A percentile compares a stretch with the other conserved stretches of the same genome.
These are phyloP conservation scores for Triangularia setosa DNA, from an alignment of 2,329 filamentous ascomycete genomes.

Conservation along the genomic window DNA sequence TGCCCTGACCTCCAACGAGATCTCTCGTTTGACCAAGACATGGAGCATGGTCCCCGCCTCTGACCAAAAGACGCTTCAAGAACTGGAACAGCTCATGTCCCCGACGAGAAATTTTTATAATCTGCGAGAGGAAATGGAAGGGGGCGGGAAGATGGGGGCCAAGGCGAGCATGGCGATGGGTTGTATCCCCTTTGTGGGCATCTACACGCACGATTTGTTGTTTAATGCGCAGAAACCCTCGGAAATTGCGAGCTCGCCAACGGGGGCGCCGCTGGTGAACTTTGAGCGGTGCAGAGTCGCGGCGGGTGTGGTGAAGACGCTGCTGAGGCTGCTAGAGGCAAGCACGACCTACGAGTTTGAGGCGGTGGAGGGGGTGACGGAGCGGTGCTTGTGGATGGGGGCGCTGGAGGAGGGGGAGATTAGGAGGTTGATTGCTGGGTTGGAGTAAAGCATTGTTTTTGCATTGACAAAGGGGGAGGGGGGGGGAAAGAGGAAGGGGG, in stretches of 20 bases:
- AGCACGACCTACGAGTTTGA: conserved; percentile 71
- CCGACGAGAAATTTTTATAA: conserved; percentile 75
- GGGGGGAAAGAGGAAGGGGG: not conserved
- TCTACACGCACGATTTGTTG: conserved; percentile 78
- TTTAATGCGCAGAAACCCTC: conserved; percentile 77
- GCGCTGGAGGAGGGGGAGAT: conserved; percentile 75
- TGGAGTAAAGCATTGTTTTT: conserved; percentile 38
- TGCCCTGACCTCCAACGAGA: conserved; percentile 69
- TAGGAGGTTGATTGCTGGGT: conserved; percentile 46
- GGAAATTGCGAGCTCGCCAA: conserved; percentile 65
- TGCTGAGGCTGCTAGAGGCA: conserved; percentile 73
- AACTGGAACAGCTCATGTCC: conserved; percentile 69
- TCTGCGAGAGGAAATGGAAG: conserved; percentile 76
- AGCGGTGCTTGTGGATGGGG: conserved; percentile 81
- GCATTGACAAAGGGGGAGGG: too few species aligned
- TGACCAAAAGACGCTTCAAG: conserved; percentile 62
- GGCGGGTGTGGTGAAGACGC: conserved; percentile 73
- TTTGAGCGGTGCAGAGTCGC: conserved; percentile 77
- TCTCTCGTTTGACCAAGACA: conserved; percentile 63
- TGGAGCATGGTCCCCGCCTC: conserved; percentile 65
- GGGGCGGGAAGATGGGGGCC: conserved; percentile 44
- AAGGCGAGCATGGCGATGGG: conserved; percentile 52
- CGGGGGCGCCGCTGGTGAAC: conserved; percentile 68
- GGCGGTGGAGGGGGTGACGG: conserved; percentile 71
- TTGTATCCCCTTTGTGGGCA: conserved; percentile 80